Conservation (phyloP, 495 filamentous ascomycete species). For the Aspergillus taichungensis region DNA sequence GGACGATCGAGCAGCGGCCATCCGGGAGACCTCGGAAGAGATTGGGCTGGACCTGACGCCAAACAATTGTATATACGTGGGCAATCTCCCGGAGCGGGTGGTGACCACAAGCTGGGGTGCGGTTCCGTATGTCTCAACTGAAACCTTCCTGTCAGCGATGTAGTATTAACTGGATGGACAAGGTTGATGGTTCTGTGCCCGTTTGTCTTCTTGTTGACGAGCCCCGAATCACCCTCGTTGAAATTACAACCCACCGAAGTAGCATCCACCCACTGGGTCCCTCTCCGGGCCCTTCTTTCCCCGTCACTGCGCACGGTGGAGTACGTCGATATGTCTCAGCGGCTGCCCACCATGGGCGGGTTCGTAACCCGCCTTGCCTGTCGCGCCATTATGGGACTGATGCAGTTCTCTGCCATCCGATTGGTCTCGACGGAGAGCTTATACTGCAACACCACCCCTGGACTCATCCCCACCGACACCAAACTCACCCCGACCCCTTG, state of each 20-base stretch:
- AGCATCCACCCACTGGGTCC: conserved; percentile 69
- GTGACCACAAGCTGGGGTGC: conserved; percentile 68
- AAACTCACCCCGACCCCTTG: conserved; percentile 5
- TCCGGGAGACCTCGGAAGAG: conserved; percentile 65
- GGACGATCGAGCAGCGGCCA: conserved; percentile 54
- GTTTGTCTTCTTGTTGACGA: conserved; percentile 59
- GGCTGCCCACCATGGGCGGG: conserved; percentile 46
- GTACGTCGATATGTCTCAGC: conserved; percentile 57
- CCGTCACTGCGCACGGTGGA: conserved; percentile 53
- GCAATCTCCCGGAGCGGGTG: conserved; percentile 63
- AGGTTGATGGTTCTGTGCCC: conserved; percentile 74
- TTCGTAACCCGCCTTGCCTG: conserved; percentile 41
- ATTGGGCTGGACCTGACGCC: conserved; percentile 57
- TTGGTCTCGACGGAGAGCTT: conserved; percentile 54
- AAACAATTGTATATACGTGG: conserved; percentile 47
- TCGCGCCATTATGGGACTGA: conserved; percentile 51
- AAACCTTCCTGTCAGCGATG: neutral
- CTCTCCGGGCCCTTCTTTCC: conserved; percentile 54
- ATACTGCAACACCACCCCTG: conserved; percentile 42
- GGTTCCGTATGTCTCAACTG: conserved; percentile 44
- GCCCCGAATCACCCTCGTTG: conserved; percentile 47
- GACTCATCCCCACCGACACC: conserved; percentile 30
- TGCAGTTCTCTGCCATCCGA: conserved; percentile 63
- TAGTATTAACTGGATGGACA: conserved; percentile 8
- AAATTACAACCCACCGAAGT: conserved; percentile 65